Base-by-base conservation (phyloP, 2,329 filamentous ascomycete species). In the Pseudocercospora fuligena region DNA sequence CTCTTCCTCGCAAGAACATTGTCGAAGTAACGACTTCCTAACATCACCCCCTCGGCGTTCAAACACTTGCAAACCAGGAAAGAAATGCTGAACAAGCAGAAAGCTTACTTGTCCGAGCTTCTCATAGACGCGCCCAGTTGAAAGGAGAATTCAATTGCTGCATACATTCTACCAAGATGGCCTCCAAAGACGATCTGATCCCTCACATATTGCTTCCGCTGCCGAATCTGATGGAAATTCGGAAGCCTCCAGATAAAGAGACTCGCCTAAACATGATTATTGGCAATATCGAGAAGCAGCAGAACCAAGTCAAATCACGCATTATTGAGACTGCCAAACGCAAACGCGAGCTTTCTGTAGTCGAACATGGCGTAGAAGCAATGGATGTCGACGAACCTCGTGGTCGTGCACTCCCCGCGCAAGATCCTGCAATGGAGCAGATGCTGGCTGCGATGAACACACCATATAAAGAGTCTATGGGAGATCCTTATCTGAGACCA, bases 181-280 rank as follows among this genome's bases (percentile, higher is more conserved):
- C 47, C n/a, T 57, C 64, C 19, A 58, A 61, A 51, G 33, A 67
- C 56, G 51, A 59, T 61, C 33, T 70, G 21, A 60, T 60, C 19
- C 61, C 66, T 14, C 69, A 73, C 60, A 66, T 73, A 19, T 69
- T 65, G 62, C 66, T 68, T 1, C 69, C 69, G 2, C 36, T 73
- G 7, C 71, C 70, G 0, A 65, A 59, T 31, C 51, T 69, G 16
- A 63, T 68, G 19, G 36, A 65, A 21, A 40, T 68, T 31, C 72
- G 64, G 23, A 66, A 53, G 33, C 61, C 58, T 12, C 51, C 46
- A 12, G 66, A 51, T 25, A 65, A 64, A 61, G 69, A 71, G 59
- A 65, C 72, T 21, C 62, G 64, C 6, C 64, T 74, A 29, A 64
- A 68, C 21, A 64, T 63, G 60, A 74, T 74, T 58, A 69, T 74